Evolutionary conservation across 2,329 filamentous ascomycete species (phyloP).

Genomic region (Colletotrichum chrysophilum): DNA sequence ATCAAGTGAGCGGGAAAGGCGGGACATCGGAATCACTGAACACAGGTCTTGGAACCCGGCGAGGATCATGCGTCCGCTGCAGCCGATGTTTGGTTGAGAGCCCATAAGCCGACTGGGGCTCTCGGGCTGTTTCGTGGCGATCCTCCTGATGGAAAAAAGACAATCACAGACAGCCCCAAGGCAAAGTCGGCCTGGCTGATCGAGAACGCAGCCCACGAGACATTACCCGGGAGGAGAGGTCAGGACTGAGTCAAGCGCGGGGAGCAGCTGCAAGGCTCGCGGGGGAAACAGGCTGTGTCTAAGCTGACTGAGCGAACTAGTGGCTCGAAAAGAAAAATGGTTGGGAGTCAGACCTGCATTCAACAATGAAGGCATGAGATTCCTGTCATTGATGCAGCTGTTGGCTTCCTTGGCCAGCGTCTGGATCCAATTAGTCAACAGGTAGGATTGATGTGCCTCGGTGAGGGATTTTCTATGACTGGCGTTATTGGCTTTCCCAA

Average conservation of each 20-base stretch:
- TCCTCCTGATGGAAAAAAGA: neutral
- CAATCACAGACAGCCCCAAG: neutral
- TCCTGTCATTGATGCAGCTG: neutral
- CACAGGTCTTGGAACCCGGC: neutral
- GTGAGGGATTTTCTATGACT: neutral
- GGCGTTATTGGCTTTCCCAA: neutral
- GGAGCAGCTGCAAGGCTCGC: neutral
- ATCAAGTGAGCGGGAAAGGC: neutral
- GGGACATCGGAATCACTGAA: neutral
- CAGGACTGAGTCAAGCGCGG: neutral
- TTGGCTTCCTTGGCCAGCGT: neutral
- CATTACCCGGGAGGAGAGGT: neutral
- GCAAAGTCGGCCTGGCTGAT: neutral
- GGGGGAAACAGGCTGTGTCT: neutral
- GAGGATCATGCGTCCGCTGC: neutral
- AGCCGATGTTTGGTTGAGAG: neutral
- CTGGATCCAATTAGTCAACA: neutral
- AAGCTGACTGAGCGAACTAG: neutral
- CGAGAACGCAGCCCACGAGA: neutral
- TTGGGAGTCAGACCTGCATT: neutral
- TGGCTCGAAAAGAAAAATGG: neutral
- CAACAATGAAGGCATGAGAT: neutral
- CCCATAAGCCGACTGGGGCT: neutral
- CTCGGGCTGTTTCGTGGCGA: neutral
- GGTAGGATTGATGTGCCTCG: neutral